Base-by-base conservation (phyloP, 2,329 filamentous ascomycete species). In the Aspergillus sp. region DNA sequence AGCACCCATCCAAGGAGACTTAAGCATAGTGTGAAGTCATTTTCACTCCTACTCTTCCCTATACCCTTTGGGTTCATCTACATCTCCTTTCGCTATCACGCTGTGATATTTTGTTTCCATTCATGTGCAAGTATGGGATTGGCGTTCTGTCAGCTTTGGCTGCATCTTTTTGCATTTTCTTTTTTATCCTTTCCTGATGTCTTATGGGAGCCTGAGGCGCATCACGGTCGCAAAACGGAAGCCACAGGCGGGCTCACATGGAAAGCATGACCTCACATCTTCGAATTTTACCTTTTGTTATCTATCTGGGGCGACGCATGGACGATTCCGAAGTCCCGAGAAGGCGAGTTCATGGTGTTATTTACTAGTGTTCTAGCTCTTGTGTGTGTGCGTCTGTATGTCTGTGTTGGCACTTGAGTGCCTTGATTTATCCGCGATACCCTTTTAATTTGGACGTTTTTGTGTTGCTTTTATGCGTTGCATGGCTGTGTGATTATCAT, bases 401-500 rank as follows among this genome's bases (percentile, higher is more conserved):
- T 65, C 48, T 62, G 41, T 64, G 60, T 41, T 63, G 51, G 55
- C 60, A 57, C 59, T 59, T 56, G 56, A 63, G 65, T 65, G 62
- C 57, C 55, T 61, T 53, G 54, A 64, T 68, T 62, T 68, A 63
- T 63, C 64, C 59, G 66, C 68, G 68, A 70, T 70, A 70, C 68
- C 68, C 66, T 62, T 39, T 67, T 58, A 55, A 32, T 64, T 52
- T 67, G 56, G 55, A 59, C 55, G 60, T 55, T 61, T 49, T 15
- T 64, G 61, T 65, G 60, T 57, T 63, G 53, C 61, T 61, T 54
- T 55, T 28, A 58, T 63, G 60, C 59, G 49, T 52, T 63, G 61
- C 61, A 61, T 66, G 51, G 48, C 48, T 45, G 55, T 66, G 56
- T 61, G 52, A 60, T 53, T 59, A 45, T 55, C 25, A 30, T 50